Conservation (phyloP, 495 filamentous ascomycete species). For the Penicillium cataractarum region DNA sequence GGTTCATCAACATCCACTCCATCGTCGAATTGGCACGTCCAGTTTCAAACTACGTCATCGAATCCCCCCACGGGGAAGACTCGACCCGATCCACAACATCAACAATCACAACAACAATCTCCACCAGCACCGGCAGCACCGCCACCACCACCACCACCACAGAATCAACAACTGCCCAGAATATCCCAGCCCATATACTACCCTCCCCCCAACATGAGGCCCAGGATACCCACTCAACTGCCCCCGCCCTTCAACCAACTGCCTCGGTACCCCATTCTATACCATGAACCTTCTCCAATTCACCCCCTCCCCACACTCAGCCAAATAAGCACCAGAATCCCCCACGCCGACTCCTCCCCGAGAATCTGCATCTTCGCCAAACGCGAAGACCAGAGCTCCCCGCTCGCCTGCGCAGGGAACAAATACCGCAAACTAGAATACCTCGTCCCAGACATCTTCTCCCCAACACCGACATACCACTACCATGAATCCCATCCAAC, state of each 20-base stretch:
- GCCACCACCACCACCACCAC: background rate
- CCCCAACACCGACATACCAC: conserved; percentile 18
- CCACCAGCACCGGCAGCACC: background rate
- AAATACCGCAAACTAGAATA: conserved; percentile 53
- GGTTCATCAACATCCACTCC: background rate
- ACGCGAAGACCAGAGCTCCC: conserved; percentile 45
- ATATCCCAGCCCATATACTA: background rate
- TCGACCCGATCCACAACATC: background rate
- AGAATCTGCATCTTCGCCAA: conserved; percentile 39
- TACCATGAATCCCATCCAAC: conserved; percentile 28
- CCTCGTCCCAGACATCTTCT: conserved; percentile 43
- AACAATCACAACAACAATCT: background rate
- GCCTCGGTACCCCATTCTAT: conserved; percentile 38
- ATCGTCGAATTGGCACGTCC: background rate
- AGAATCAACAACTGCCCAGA: background rate
- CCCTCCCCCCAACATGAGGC: background rate
- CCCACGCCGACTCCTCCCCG: conserved; percentile 13
- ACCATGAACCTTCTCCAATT: conserved; percentile 39
- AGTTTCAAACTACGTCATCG: background rate
- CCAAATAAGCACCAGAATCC: conserved; percentile 26
- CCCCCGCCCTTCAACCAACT: conserved; percentile 35
- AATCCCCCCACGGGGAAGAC: background rate
- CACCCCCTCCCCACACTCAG: conserved; percentile 31
- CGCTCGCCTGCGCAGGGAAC: conserved; percentile 43
- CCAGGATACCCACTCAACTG: conserved; percentile 14